phyloP scores from a whole-genome alignment of 2,329 filamentous ascomycete species.

The Fusarium ramigenum region DNA sequence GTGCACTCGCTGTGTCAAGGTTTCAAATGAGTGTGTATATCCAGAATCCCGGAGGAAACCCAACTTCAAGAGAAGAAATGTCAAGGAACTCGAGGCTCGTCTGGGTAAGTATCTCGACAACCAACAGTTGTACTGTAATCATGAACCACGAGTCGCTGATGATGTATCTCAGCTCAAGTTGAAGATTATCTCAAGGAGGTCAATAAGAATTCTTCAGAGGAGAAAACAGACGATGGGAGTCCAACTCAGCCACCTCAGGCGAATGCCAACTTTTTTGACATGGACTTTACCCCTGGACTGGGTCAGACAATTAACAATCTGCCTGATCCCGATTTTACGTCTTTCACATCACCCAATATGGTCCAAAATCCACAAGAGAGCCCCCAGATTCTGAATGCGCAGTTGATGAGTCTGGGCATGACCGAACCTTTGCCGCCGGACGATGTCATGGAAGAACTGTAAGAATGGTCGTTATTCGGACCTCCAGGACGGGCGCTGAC shows the following conservation, averaged over 20 bases:
- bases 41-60: conserved; percentile 90
- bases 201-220: conserved; percentile 49
- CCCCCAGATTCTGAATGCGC: conserved; percentile 23
- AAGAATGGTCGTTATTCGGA: conserved; percentile 44
- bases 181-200: conserved; percentile 80
- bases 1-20: conserved; percentile 80
- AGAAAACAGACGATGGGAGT: conserved; percentile 41
- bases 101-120: conserved; percentile 75
- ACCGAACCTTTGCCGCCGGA: conserved; percentile 83
- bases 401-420: conserved; percentile 79
- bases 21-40: conserved; percentile 83
- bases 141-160: conserved; percentile 13
- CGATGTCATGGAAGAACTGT: conserved; percentile 86
- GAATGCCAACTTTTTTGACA: conserved; percentile 11
- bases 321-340: conserved; percentile 18
- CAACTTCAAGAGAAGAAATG: conserved; percentile 87
- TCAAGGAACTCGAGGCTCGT: conserved; percentile 88
- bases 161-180: conserved; percentile 70
- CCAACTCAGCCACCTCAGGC: conserved; percentile 28
- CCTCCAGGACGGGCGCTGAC: neutral
- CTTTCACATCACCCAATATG: conserved; percentile 25
- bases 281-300: conserved; percentile 11
- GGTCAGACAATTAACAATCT: neutral
- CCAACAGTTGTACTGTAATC: conserved; percentile 26
- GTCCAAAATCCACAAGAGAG: conserved; percentile 13